A percentile compares a stretch with the other conserved stretches of the same genome.
These are phyloP conservation scores for Erysimum pusillum DNA, from an alignment of 441 rosid genomes.

Conservation along the genomic window DNA sequence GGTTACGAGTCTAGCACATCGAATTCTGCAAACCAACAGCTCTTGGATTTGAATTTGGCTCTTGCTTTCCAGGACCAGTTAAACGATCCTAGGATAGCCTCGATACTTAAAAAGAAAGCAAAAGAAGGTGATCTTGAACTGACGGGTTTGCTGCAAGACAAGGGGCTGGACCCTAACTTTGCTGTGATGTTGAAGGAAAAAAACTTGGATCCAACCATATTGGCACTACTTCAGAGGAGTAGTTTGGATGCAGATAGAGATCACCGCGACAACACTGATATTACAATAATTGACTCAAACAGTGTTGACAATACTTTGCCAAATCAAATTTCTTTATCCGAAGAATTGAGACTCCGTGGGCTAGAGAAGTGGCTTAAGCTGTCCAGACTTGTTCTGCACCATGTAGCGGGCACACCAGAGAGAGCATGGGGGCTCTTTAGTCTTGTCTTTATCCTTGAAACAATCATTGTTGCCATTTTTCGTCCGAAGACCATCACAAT, in stretches of 20 bases:
- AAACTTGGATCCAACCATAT: slow-evolving; percentile 94
- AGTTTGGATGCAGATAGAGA: slow-evolving; percentile 99
- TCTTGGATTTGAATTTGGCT: slow-evolving; percentile 87
- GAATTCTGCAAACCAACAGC: slow-evolving; percentile 85
- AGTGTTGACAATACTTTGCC: slow-evolving; percentile 89
- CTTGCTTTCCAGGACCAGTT: slow-evolving; percentile 92
- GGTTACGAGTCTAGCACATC: slow-evolving; percentile 97
- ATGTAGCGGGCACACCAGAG: slow-evolving; percentile 96
- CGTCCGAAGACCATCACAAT: slow-evolving; percentile 90
- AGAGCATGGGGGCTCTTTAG: slow-evolving; percentile 99
- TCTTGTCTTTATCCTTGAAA: slow-evolving; percentile 92
- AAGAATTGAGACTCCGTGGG: slow-evolving; percentile 95
- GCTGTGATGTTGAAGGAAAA: slow-evolving; percentile 99
- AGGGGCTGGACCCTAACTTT: slow-evolving; percentile 99
- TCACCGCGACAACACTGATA: slow-evolving; percentile 89
- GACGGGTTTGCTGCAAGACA: slow-evolving; percentile 88
- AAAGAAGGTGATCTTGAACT: slow-evolving; percentile 89
- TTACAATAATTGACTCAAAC: slow-evolving; percentile 74
- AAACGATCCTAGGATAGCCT: slow-evolving; percentile 91
- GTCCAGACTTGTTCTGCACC: slow-evolving; percentile 89
- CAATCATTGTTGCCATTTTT: slow-evolving; percentile 82
- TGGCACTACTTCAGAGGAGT: slow-evolving; percentile 98
- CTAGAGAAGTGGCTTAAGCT: slow-evolving; percentile 98
- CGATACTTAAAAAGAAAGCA: slow-evolving; percentile 86
- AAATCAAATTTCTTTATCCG: slow-evolving; percentile 94